These are phyloP conservation scores for Poronia punctata DNA, from an alignment of 495 filamentous ascomycete genomes.

Conservation along the genomic window DNA sequence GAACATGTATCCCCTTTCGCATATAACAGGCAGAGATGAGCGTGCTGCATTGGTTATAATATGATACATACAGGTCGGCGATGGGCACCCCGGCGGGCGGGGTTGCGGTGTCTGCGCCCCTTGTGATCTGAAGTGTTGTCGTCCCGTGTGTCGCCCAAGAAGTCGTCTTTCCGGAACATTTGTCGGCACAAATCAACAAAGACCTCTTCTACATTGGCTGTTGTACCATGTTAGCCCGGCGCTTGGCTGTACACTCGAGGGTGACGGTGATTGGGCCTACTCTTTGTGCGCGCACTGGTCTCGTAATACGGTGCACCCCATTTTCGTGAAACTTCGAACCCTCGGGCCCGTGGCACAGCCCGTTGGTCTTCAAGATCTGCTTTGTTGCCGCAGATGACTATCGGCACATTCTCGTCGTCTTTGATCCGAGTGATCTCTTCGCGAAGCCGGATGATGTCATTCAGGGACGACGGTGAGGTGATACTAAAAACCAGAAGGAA, in stretches of 20 bases:
- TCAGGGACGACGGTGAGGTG: constrained; percentile 75
- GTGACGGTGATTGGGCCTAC: constrained; percentile 28
- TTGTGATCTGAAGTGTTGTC: constrained; percentile 32
- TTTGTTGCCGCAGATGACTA: constrained; percentile 98
- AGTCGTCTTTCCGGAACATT: constrained; percentile 70
- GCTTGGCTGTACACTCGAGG: background rate
- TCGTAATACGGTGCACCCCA: constrained; percentile 97
- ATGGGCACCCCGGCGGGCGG: too few relatives aligned
- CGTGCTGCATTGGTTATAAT: too few relatives aligned
- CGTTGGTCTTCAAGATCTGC: constrained; percentile 91
- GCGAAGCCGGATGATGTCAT: constrained; percentile 79
- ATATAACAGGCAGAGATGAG: too few relatives aligned
- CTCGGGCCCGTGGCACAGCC: constrained; percentile 70
- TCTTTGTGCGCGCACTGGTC: constrained; percentile 70
- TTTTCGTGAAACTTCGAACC: constrained; percentile 77
- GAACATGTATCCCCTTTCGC: too few relatives aligned
- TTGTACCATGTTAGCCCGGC: constrained; percentile 9
- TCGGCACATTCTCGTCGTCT: constrained; percentile 82
- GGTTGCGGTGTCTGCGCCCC: constrained; percentile 20
- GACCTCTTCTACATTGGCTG: constrained; percentile 90
- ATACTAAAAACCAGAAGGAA: constrained; percentile 98
- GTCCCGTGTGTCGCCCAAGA: constrained; percentile 30
- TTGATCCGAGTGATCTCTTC: constrained; percentile 98
- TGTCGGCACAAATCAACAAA: constrained; percentile 91
- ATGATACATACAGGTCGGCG: constrained; percentile 26